A percentile compares a stretch with the other conserved stretches of the same genome.
phyloP scores from a whole-genome alignment of 768 basidiomycete species.

The Kwoniella bestiolae region DNA sequence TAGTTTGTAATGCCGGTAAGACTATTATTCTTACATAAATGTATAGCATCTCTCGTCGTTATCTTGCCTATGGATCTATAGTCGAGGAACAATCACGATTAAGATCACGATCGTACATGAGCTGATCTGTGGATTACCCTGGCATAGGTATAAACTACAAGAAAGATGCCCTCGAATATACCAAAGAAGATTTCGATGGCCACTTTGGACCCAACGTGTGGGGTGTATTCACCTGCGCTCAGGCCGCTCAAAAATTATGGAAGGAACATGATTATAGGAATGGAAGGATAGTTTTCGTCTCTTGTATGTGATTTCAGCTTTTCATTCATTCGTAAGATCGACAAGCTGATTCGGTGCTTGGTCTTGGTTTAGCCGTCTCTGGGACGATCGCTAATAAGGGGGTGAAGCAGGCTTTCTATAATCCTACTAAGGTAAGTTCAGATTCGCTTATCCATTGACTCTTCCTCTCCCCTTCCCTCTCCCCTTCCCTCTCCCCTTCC shows the following conservation, averaged over 20 bases:
- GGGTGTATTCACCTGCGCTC: slow-evolving; percentile 47
- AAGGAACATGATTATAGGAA: slow-evolving; percentile 52
- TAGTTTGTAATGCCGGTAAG: slow-evolving; percentile 53
- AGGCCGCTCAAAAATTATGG: slow-evolving; percentile 52
- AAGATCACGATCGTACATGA: neutral
- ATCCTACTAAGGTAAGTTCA: slow-evolving; percentile 42
- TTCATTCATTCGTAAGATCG: neutral
- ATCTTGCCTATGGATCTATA: no score
- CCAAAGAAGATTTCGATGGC: slow-evolving; percentile 46
- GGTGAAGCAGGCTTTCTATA: slow-evolving; percentile 48
- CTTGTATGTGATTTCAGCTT: slow-evolving; percentile 42
- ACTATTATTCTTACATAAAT: no score
- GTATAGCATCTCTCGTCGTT: no score
- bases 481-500: neutral
- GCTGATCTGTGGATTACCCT: no score
- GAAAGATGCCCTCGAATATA: slow-evolving; percentile 51
- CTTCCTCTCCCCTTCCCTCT: neutral
- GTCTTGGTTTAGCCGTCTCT: slow-evolving; percentile 37
- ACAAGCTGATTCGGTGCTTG: neutral
- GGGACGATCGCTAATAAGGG: slow-evolving; percentile 45
- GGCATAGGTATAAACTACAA: slow-evolving; percentile 31
- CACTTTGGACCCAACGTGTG: slow-evolving; percentile 49
- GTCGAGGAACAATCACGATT: no score
- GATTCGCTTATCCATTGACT: neutral
- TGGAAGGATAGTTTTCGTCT: slow-evolving; percentile 51